Conservation (phyloP, 306 rosid species). For the Parietaria judaica region DNA sequence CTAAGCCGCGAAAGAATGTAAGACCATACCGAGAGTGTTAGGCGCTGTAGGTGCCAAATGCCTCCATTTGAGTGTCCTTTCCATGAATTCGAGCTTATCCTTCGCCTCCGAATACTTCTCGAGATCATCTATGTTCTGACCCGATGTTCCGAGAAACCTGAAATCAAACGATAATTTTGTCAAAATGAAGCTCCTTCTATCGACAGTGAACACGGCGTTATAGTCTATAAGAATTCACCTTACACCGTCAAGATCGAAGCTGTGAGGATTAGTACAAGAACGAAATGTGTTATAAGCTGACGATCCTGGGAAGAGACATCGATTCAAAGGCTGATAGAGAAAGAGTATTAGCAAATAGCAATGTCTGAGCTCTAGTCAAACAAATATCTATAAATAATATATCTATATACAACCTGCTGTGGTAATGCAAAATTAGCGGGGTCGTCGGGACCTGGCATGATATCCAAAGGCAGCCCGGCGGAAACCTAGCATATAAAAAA, state of each 20-base stretch:
- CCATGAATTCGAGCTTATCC: slow-evolving; percentile 80
- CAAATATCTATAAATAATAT: slow-evolving; percentile 6
- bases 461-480: slow-evolving; percentile 76
- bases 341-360: slow-evolving; percentile 29
- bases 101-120: slow-evolving; percentile 75
- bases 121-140: slow-evolving; percentile 86
- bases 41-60: slow-evolving; percentile 99
- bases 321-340: slow-evolving; percentile 69
- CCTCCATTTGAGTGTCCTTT: slow-evolving; percentile 91
- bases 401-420: slow-evolving; percentile 61
- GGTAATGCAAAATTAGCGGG: slow-evolving; percentile 87
- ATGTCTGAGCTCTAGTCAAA: slow-evolving; percentile 11
- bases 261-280: slow-evolving; percentile 89
- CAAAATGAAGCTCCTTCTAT: slow-evolving; percentile 13
- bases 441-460: slow-evolving; percentile 90
- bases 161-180: slow-evolving; percentile 19
- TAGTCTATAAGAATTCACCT: slow-evolving; percentile 36
- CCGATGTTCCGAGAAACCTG: slow-evolving; percentile 94
- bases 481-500: slow-evolving; percentile 47
- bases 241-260: slow-evolving; percentile 71
- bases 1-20: not conserved
- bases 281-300: slow-evolving; percentile 79
- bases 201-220: not conserved
- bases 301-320: slow-evolving; percentile 91
- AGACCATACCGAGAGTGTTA: slow-evolving; percentile 74